phyloP scores from a whole-genome alignment of 768 basidiomycete species.

The Kwoniella sp. region DNA sequence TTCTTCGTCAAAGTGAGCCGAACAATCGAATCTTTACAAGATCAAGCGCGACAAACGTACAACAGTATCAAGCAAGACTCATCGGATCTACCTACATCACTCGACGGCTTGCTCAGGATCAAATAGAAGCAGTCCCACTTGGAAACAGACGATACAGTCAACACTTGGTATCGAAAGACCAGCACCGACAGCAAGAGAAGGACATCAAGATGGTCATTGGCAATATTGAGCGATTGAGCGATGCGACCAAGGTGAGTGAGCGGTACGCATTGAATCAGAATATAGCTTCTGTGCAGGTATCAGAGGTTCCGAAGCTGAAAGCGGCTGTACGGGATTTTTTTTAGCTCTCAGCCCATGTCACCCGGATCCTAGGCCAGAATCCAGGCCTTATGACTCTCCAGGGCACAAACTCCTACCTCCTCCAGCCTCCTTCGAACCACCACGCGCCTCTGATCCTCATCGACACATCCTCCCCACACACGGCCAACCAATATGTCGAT shows the following conservation, averaged over 20 bases:
- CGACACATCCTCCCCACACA: constrained; percentile 52
- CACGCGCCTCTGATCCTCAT: constrained; percentile 47
- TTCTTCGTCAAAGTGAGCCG: no score
- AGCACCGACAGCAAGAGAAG: neutral
- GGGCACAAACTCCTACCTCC: constrained; percentile 52
- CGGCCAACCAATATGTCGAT: constrained; percentile 44
- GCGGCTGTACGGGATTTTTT: neutral
- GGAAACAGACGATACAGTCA: no score
- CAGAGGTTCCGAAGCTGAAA: neutral
- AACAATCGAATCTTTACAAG: no score
- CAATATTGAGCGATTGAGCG: constrained; percentile 31
- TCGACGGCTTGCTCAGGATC: no score
- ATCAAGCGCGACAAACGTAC: no score
- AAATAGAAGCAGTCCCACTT: no score
- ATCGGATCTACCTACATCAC: no score
- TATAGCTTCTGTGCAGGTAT: neutral
- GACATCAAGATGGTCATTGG: constrained; percentile 27
- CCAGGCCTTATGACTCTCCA: constrained; percentile 50
- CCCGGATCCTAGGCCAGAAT: constrained; percentile 48
- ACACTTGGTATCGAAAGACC: no score
- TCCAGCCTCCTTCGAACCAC: constrained; percentile 48
- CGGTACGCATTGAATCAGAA: no score
- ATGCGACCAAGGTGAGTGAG: constrained; percentile 38
- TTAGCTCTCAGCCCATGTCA: constrained; percentile 50
- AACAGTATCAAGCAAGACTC: no score